Evolutionary conservation across 257 asterid species (phyloP).

Genomic region (Solanum corneliomulleri): DNA sequence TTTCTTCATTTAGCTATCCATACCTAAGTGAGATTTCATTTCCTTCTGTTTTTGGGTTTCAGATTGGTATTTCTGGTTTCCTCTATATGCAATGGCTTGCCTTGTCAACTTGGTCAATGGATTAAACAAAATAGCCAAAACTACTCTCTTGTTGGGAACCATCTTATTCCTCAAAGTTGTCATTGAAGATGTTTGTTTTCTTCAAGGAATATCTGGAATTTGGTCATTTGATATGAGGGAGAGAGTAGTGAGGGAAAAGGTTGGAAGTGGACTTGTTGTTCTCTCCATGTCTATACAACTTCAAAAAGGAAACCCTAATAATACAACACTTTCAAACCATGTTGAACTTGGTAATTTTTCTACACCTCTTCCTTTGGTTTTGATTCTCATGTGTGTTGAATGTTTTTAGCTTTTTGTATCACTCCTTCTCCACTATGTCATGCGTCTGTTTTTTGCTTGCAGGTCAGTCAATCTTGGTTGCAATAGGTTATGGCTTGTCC

Average conservation of each 20-base stretch:
- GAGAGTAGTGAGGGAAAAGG: slow-evolving; percentile 49
- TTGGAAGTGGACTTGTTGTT: slow-evolving; percentile 59
- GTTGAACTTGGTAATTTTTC: slow-evolving; percentile 2
- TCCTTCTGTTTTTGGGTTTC: background rate
- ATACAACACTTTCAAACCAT: background rate
- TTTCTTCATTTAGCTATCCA: background rate
- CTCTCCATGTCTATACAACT: slow-evolving; percentile 39
- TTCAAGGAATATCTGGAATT: slow-evolving; percentile 14
- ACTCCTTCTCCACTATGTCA: background rate
- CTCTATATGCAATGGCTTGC: slow-evolving; percentile 20
- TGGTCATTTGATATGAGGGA: slow-evolving; percentile 53
- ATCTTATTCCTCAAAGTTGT: slow-evolving; percentile 41
- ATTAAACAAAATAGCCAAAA: slow-evolving; percentile 6
- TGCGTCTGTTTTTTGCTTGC: background rate
- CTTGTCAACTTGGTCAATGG: slow-evolving; percentile 17
- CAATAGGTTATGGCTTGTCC: slow-evolving; percentile 8
- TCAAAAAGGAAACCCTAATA: slow-evolving; percentile 3
- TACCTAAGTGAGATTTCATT: background rate
- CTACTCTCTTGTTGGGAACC: slow-evolving; percentile 29
- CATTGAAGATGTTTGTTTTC: slow-evolving; percentile 18
- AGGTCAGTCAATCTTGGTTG: slow-evolving; percentile 22
- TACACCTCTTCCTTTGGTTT: background rate
- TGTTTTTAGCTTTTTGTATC: background rate
- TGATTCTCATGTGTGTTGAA: background rate
- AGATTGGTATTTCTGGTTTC: slow-evolving; percentile 42